Evolutionary conservation across 805 yeast genomes (phyloP).

Genomic region (Candida ipomoeae): DNA sequence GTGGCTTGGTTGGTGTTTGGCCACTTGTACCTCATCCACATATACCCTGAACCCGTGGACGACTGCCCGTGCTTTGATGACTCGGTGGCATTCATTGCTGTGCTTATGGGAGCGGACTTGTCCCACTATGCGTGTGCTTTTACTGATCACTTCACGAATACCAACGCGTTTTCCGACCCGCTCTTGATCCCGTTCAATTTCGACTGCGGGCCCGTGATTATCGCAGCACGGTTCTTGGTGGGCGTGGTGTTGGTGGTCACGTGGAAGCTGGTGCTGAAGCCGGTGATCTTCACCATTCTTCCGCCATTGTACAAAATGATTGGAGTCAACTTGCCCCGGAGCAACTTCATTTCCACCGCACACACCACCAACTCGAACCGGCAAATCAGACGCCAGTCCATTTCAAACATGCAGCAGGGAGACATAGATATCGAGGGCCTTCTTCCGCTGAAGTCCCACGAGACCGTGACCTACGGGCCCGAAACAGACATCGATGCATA

Average conservation of each 20-base stretch:
- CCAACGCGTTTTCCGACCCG: constrained; percentile 22
- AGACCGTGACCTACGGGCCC: constrained; percentile 33
- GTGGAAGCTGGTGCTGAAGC: constrained; percentile 77
- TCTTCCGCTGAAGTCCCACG: constrained; percentile 24
- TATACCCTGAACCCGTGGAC: constrained; percentile 82
- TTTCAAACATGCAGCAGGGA: constrained; percentile 29
- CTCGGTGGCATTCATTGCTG: constrained; percentile 89
- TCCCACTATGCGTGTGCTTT: constrained; percentile 49
- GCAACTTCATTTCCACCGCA: constrained; percentile 37
- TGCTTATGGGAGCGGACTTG: constrained; percentile 70
- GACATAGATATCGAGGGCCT: constrained; percentile 16
- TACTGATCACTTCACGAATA: constrained; percentile 24
- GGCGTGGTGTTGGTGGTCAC: constrained; percentile 60
- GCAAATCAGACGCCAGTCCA: constrained; percentile 36
- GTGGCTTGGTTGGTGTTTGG: constrained; percentile 35
- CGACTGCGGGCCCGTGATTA: constrained; percentile 5
- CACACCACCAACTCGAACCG: constrained; percentile 28
- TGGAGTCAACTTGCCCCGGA: constrained; percentile 38
- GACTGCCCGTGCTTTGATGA: constrained; percentile 97
- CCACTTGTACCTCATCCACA: constrained; percentile 50
- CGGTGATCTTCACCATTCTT: constrained; percentile 52
- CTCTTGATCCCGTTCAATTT: constrained; percentile 31
- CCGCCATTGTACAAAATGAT: constrained; percentile 53
- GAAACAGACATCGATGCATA: constrained; percentile 39
- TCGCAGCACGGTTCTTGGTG: constrained; percentile 46